These are phyloP conservation scores for Vaccinium darrowii DNA, from an alignment of 148 eudicot genomes.

Conservation along the genomic window DNA sequence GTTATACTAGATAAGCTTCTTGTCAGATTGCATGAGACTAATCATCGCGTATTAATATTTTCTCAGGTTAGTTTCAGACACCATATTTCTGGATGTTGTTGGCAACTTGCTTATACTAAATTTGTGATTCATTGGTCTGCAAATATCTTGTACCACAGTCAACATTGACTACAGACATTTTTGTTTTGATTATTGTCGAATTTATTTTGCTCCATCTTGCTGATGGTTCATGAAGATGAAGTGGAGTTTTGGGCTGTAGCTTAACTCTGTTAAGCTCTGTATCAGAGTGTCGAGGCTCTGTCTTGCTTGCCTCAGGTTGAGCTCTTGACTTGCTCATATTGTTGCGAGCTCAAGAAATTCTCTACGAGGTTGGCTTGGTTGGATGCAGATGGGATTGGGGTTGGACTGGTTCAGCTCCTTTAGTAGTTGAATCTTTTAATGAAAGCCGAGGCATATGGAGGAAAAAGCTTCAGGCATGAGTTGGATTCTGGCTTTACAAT, in stretches of 20 bases:
- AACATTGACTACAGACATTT: not conserved
- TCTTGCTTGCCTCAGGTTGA: not conserved
- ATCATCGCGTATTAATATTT: conserved; percentile 93
- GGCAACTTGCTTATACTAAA: conserved; percentile 3
- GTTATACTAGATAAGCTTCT: conserved; percentile 96
- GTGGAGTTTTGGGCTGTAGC: not conserved
- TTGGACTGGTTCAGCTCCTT: not conserved
- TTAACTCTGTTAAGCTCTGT: not conserved
- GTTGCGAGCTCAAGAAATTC: not conserved
- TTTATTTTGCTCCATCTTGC: conserved; percentile 9
- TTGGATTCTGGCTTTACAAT: not conserved
- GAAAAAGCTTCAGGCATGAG: not conserved
- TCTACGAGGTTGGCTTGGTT: not conserved
- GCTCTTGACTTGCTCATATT: not conserved
- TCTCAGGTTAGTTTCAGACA: conserved; percentile 68
- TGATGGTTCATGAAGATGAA: not conserved
- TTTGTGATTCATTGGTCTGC: not conserved
- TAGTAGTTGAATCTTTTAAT: not conserved
- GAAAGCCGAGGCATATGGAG: not conserved
- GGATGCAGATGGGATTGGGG: not conserved
- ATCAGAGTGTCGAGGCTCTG: not conserved
- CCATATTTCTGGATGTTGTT: not conserved
- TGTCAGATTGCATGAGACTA: conserved; percentile 85
- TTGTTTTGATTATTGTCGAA: not conserved
- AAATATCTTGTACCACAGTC: conserved; percentile 3